Evolutionary conservation across 2,329 filamentous ascomycete species (phyloP).

Genomic region (Aureobasidium sp.): DNA sequence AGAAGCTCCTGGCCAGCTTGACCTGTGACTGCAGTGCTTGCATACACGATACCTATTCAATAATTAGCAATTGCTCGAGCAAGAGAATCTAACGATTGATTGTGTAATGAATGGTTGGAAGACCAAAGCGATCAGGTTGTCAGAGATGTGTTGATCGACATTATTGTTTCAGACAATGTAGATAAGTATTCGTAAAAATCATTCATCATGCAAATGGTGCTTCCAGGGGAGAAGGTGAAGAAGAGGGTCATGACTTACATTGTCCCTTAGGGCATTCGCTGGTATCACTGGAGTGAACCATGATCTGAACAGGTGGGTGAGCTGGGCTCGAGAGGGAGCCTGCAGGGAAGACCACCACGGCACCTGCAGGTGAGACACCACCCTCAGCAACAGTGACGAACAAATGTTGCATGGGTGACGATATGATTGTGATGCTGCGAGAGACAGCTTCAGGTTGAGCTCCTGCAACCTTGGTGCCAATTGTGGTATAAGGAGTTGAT

Average conservation of each 20-base stretch:
- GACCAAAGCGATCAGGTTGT: conserved; percentile 63
- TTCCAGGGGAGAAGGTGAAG: conserved; percentile 13
- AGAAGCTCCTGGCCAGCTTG: conserved; percentile 27
- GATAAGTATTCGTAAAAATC: conserved; percentile 86
- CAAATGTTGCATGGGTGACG: conserved; percentile 53
- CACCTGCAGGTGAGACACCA: conserved; percentile 66
- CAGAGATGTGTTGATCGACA: conserved; percentile 63
- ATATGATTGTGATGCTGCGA: conserved; percentile 54
- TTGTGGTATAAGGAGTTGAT: not conserved
- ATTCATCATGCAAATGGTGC: conserved; percentile 66
- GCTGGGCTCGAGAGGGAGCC: conserved; percentile 34
- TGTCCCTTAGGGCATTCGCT: conserved; percentile 84
- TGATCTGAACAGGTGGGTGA: conserved; percentile 46
- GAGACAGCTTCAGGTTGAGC: conserved; percentile 9
- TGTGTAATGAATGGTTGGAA: conserved; percentile 15
- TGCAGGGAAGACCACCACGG: conserved; percentile 58
- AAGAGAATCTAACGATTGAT: conserved; percentile 16
- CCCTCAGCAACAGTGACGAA: conserved; percentile 68
- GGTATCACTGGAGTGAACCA: conserved; percentile 80
- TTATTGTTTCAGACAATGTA: conserved; percentile 98
- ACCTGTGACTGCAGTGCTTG: conserved; percentile 35
- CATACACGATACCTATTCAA: conserved; percentile 49
- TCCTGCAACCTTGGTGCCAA: not conserved
- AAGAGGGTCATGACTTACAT: conserved; percentile 57
- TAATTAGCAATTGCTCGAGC: conserved; percentile 27